Evolutionary conservation across 1,284 basidiomycete genomes (phyloP), one percentile per base, ranked within the genome.

Genomic region (Inonotus hispidus): DNA sequence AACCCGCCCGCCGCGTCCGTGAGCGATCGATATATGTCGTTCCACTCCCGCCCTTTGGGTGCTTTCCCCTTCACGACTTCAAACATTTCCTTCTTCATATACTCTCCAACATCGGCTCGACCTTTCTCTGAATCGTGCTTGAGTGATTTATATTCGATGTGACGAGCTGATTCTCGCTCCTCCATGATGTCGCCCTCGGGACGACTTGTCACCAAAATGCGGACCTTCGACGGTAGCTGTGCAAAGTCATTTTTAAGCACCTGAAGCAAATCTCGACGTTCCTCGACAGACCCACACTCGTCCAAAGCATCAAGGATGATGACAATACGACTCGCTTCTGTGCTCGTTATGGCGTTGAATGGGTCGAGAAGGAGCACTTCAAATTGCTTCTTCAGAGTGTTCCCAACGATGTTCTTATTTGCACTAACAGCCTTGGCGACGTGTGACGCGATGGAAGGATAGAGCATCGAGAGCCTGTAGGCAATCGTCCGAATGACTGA

Each of bases 181-280:
- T 52, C 23, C 47, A 47, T 41, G 21, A 59, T 59, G 21, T 54
- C 50, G 7, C 50, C 39, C 23, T 53, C 58, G 14, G 58, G 58
- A 16, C 58, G 58, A 43, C 49, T 53, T 7, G 58, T 59, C 3
- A 59, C 47, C 14, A 59, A 29, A 37, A 59, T 37, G 11, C 50
- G 47, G 37, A 59, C 57, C 7, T 55, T 59, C 49, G 25, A 16
- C 1, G 32, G 47, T 10, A 53, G 29, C 7, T 3, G 6, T 1
- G 41, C 14, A 47, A 63, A 66, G 54, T 68, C 70, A 8, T 65
- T 64, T 0, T 64, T 65, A 14, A 73, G 53, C 13, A 71, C 41
- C n/a, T 39, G 56, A n/a, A 75, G 56, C 11, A 73, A 66, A n/a
- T 73, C 71, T 19, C 67, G 63, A 21, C 74, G 71, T 14, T 63